These are phyloP conservation scores for Carex myosuroides DNA, from an alignment of 176 grass and related monocot species.

Conservation along the genomic window DNA sequence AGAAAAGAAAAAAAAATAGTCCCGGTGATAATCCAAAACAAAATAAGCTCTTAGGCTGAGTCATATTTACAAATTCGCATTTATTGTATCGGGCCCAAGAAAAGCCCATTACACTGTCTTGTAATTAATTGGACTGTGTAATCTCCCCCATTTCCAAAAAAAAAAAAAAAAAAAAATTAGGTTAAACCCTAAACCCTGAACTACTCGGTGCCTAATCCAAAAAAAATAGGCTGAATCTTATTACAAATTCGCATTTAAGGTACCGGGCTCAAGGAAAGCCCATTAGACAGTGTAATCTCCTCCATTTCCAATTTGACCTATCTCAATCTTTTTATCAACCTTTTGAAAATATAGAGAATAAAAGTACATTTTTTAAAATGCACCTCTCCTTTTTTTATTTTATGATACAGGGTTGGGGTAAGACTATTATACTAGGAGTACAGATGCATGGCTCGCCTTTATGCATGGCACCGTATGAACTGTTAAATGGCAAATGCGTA, in stretches of 20 bases:
- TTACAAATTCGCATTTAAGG: not conserved
- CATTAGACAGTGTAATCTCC: not conserved
- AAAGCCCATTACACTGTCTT: not conserved
- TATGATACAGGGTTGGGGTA: slow-evolving; percentile 62
- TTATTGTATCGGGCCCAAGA: not conserved
- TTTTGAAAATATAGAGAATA: not conserved
- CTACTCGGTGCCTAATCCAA: too few relatives aligned
- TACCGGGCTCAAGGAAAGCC: not conserved
- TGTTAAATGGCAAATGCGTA: slow-evolving; percentile 53
- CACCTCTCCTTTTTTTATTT: not conserved
- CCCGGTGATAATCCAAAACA: not conserved
- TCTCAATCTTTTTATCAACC: not conserved
- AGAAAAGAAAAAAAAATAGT: not conserved
- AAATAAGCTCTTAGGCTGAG: too few relatives aligned
- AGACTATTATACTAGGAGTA: slow-evolving; percentile 76
- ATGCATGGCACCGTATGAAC: slow-evolving; percentile 25
- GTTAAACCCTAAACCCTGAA: not conserved
- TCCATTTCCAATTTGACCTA: not conserved
- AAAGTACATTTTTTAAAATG: too few relatives aligned
- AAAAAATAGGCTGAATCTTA: too few relatives aligned
- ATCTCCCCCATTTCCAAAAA: too few relatives aligned
- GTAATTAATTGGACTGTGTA: too few relatives aligned
- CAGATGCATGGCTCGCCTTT: slow-evolving; percentile 58
- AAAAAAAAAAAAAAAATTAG: too few relatives aligned
- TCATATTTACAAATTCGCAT: not conserved